Percentiles rank a stretch among this genome's conserved stretches.
phyloP scores from a whole-genome alignment of 768 basidiomycete species.

The Russula lepida region DNA sequence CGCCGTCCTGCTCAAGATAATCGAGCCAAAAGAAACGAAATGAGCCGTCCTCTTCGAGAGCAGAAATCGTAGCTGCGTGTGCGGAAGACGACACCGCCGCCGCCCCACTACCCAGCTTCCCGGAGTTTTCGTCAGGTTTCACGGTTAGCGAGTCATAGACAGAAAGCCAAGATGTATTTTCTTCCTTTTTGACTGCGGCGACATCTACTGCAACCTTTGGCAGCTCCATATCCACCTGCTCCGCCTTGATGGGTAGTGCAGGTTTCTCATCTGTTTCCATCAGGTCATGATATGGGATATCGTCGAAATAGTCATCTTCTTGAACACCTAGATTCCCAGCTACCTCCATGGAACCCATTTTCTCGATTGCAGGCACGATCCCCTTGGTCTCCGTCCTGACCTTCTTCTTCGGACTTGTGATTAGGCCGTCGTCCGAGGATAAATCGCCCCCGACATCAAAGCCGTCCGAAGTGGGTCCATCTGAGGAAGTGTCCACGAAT shows the following conservation, averaged over 20 bases:
- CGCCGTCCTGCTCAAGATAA: conserved; percentile 79
- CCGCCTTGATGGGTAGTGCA: conserved; percentile 28
- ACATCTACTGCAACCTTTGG: conserved; percentile 23
- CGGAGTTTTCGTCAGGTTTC: conserved; percentile 51
- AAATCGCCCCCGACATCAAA: conserved; percentile 20
- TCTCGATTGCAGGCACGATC: conserved; percentile 48
- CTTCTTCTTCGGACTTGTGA: conserved; percentile 67
- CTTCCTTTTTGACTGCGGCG: conserved; percentile 34
- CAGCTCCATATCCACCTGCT: conserved; percentile 23
- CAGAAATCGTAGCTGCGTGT: conserved; percentile 39
- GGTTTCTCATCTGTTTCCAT: conserved; percentile 54
- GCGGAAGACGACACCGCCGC: conserved; percentile 26
- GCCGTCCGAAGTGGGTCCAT: conserved; percentile 26
- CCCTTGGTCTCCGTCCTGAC: conserved; percentile 36
- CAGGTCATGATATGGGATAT: conserved; percentile 49
- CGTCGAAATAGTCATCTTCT: conserved; percentile 38
- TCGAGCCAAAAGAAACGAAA: conserved; percentile 95
- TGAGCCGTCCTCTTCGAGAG: conserved; percentile 76
- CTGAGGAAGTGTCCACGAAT: conserved; percentile 27
- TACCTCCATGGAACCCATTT: conserved; percentile 52
- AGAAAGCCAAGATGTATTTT: conserved; percentile 60
- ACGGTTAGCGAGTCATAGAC: conserved; percentile 67
- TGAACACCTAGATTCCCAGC: conserved; percentile 28
- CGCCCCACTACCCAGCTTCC: conserved; percentile 32
- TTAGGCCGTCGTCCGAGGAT: conserved; percentile 51